A percentile compares a stretch with the other conserved stretches of the same genome.
phyloP scores from a whole-genome alignment of 2,329 filamentous ascomycete genomes.

The Aspergillus texensis region DNA sequence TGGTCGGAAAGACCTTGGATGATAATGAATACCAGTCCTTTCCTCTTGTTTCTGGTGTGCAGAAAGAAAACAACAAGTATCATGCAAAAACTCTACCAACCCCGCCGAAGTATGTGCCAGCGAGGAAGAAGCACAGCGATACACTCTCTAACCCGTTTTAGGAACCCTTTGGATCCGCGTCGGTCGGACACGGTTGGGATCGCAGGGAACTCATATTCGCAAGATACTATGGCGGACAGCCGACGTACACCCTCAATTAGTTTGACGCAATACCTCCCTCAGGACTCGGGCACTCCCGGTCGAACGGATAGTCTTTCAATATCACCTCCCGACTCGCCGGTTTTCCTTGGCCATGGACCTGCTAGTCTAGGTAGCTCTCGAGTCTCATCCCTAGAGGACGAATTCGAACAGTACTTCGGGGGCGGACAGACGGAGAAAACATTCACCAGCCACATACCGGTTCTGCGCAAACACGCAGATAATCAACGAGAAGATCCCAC shows the following conservation, averaged over 20 bases:
- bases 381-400: conserved; percentile 47
- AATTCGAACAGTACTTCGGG: conserved; percentile 16
- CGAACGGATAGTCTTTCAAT: conserved; percentile 42
- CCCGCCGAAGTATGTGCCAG: conserved; percentile 41
- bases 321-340: conserved; percentile 51
- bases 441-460: conserved; percentile 32
- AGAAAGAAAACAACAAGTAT: conserved; percentile 25
- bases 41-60: conserved; percentile 35
- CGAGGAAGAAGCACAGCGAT: background rate
- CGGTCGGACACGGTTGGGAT: conserved; percentile 42
- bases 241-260: conserved; percentile 21
- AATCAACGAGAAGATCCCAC: background rate
- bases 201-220: conserved; percentile 58
- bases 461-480: conserved; percentile 26
- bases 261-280: conserved; percentile 15
- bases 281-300: background rate
- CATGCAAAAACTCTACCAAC: conserved; percentile 38
- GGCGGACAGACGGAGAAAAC: conserved; percentile 23
- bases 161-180: conserved; percentile 20
- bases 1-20: conserved; percentile 50
- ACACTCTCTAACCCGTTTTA: conserved; percentile 17
- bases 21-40: conserved; percentile 47
- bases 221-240: conserved; percentile 41
- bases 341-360: conserved; percentile 21
- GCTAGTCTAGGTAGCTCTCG: conserved; percentile 32